Conservation (phyloP, 495 filamentous ascomycete genomes). For the Astrothelium macrocarpum region DNA sequence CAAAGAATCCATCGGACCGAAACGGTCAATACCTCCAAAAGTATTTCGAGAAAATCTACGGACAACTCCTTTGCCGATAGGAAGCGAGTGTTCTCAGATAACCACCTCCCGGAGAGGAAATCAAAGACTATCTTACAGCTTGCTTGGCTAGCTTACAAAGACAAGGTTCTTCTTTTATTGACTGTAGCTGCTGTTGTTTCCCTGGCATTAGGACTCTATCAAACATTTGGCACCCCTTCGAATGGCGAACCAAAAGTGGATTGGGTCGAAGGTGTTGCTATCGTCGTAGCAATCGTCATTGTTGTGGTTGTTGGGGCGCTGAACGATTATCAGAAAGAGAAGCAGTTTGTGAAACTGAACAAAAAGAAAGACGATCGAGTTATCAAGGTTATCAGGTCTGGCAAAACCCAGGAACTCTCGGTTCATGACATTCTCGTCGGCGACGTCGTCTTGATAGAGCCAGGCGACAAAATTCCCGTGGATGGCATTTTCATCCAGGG, state of each 20-base stretch:
- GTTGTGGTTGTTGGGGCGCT: constrained; percentile 37
- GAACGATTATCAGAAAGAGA: constrained; percentile 40
- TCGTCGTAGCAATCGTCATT: constrained; percentile 37
- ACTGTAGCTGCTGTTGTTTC: constrained; percentile 72
- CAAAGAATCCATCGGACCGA: neutral
- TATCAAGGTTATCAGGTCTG: constrained; percentile 68
- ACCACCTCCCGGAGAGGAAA: constrained; percentile 61
- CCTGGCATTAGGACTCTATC: constrained; percentile 68
- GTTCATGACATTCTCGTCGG: constrained; percentile 75
- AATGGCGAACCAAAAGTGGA: constrained; percentile 29
- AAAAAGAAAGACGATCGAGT: constrained; percentile 43
- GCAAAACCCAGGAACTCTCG: constrained; percentile 64
- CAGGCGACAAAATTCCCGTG: constrained; percentile 67
- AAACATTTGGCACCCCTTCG: constrained; percentile 42
- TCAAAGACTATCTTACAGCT: constrained; percentile 60
- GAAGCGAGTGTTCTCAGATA: constrained; percentile 57
- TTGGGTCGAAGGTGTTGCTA: constrained; percentile 42
- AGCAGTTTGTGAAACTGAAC: constrained; percentile 40
- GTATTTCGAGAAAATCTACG: constrained; percentile 19
- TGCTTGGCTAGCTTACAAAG: constrained; percentile 76
- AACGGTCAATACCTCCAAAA: constrained; percentile 18
- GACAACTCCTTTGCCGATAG: constrained; percentile 50
- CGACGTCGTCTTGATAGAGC: constrained; percentile 73
- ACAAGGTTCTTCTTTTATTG: constrained; percentile 73
- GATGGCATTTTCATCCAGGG: constrained; percentile 31